Evolutionary conservation across 2,329 filamentous ascomycete genomes (phyloP).

Genomic region (Beauveria sp.): DNA sequence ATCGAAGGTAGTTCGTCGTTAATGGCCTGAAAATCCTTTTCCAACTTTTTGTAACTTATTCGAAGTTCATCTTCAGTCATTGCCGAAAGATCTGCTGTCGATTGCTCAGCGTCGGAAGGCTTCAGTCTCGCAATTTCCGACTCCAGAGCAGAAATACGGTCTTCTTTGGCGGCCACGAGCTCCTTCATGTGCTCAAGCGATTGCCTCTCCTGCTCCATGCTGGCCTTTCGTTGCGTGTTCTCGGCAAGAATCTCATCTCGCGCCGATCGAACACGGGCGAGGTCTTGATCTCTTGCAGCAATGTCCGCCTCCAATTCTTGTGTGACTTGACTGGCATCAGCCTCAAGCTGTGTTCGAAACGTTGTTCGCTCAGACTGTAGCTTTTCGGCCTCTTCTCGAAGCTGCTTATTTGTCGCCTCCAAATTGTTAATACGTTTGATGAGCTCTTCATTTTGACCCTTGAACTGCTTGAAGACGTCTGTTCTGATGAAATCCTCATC

Average conservation of each 20-base stretch:
- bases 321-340: slow-evolving; percentile 65
- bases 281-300: slow-evolving; percentile 71
- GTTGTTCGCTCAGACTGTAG: slow-evolving; percentile 76
- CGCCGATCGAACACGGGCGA: slow-evolving; percentile 74
- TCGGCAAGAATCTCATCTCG: slow-evolving; percentile 84
- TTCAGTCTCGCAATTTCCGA: slow-evolving; percentile 69
- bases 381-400: slow-evolving; percentile 79
- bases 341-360: slow-evolving; percentile 73
- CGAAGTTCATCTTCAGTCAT: slow-evolving; percentile 65
- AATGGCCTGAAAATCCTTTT: slow-evolving; percentile 74
- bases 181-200: slow-evolving; percentile 71
- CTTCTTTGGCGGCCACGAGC: slow-evolving; percentile 68
- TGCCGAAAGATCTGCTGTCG: slow-evolving; percentile 42
- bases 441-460: slow-evolving; percentile 83
- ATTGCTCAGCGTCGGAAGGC: slow-evolving; percentile 36
- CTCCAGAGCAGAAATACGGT: slow-evolving; percentile 74
- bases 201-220: slow-evolving; percentile 66
- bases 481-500: slow-evolving; percentile 94
- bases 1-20: slow-evolving; percentile 83
- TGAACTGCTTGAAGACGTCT: slow-evolving; percentile 88
- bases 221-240: slow-evolving; percentile 67
- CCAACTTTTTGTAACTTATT: slow-evolving; percentile 63
- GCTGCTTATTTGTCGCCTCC: slow-evolving; percentile 77
- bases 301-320: slow-evolving; percentile 77
- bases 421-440: slow-evolving; percentile 87